Evolutionary conservation across 2,329 filamentous ascomycete species (phyloP).

Genomic region (Curvularia sp.): DNA sequence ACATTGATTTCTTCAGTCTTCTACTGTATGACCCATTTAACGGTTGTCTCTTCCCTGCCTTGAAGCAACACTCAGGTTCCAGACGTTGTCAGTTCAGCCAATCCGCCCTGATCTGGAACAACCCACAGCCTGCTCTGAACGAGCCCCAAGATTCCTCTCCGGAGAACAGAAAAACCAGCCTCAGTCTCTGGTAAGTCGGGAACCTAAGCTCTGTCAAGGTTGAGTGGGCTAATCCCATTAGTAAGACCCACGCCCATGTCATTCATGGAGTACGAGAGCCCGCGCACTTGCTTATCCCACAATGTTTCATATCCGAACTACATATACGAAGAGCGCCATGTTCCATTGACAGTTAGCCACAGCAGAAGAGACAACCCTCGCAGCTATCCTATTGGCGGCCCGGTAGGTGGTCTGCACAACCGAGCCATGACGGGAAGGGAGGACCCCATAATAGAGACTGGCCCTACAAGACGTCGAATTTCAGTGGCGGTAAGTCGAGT

Average conservation of each 20-base stretch:
- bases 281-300: constrained; percentile 28
- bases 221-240: constrained; percentile 1
- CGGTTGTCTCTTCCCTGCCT: constrained; percentile 4
- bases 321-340: constrained; percentile 38
- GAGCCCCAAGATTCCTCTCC: not conserved
- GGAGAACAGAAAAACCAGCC: not conserved
- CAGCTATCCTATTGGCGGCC: constrained; percentile 34
- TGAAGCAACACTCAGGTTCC: constrained; percentile 9
- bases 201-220: not conserved
- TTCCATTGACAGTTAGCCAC: constrained; percentile 28
- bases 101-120: constrained; percentile 1
- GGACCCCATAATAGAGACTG: constrained; percentile 44
- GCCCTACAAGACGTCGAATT: constrained; percentile 59
- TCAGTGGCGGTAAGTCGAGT: constrained; percentile 49
- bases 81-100: not conserved
- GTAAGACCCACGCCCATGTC: constrained; percentile 18
- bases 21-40: constrained; percentile 16
- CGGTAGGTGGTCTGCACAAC: constrained; percentile 26
- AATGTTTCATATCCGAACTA: constrained; percentile 23
- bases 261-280: constrained; percentile 23
- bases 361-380: constrained; percentile 35
- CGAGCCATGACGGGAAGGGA: constrained; percentile 22
- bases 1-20: constrained; percentile 18
- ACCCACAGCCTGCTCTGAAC: not conserved
- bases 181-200: constrained; percentile 5